phyloP scores from a whole-genome alignment of 306 rosid genomes.

The Fragaria vesca region DNA sequence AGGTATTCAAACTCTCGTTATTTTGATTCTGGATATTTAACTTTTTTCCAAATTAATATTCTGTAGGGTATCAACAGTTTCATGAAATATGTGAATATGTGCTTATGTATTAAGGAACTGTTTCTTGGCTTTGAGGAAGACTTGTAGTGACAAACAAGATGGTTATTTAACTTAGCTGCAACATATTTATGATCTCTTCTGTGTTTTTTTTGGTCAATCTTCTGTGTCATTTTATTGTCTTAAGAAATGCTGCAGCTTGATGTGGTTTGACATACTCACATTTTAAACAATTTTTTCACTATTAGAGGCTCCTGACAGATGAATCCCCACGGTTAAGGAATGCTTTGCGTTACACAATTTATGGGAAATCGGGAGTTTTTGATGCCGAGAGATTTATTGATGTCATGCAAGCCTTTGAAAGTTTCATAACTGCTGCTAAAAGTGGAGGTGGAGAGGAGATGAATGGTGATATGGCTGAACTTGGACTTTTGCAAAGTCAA shows the following conservation, averaged over 20 bases:
- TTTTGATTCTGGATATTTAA: conserved; percentile 4
- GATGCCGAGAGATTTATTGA: conserved; percentile 97
- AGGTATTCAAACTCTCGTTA: conserved; percentile 44
- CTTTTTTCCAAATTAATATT: not conserved
- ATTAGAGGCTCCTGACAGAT: conserved; percentile 93
- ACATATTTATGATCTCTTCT: not conserved
- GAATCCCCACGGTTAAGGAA: conserved; percentile 89
- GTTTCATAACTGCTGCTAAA: conserved; percentile 94
- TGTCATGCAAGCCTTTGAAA: conserved; percentile 99
- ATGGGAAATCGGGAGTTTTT: conserved; percentile 93
- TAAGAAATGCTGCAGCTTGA: not conserved
- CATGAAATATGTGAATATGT: not conserved
- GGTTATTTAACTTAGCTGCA: not conserved
- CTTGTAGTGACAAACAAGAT: not conserved
- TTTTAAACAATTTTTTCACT: conserved; percentile 26
- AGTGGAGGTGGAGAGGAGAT: conserved; percentile 93
- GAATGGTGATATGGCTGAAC: conserved; percentile 90
- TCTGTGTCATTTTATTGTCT: not conserved
- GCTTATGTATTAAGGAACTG: not conserved
- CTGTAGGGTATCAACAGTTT: not conserved
- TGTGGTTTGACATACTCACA: conserved; percentile 9
- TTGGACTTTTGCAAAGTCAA: conserved; percentile 54
- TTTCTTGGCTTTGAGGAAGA: not conserved
- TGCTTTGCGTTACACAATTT: conserved; percentile 92
- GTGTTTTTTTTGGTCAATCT: too few relatives aligned